Evolutionary conservation across 176 grass and related monocot genomes (phyloP), one percentile per base, ranked within the genome.

Genomic region (Phoenix roebelenii): DNA sequence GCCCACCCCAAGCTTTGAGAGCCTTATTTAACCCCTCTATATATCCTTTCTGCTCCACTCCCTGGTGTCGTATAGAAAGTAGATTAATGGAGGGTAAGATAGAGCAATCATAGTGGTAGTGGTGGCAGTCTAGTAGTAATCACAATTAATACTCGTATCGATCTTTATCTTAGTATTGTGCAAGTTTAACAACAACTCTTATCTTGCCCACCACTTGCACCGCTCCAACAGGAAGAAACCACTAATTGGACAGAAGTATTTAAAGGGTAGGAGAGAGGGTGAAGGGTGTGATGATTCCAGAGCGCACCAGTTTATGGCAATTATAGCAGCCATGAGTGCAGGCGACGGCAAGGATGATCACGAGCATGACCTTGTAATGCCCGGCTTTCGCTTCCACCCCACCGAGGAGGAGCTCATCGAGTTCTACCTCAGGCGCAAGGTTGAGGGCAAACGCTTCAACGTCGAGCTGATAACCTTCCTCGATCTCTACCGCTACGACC

Each of bases 381-480:
- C 93, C 9, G 93, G 93, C 9, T 98, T 98, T 67, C 79, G 93
- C 54, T 98, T 98, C 77, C 93, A 98, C 76, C 93, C 93, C 7
- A 98, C 93, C 19, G 93, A 98, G 77, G 93, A 98, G 81, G 93
- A 98, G 85, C 74, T 98, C 32, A 98, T 98, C 85, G 93, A 98
- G 25, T 98, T 98, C 81, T 98, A 98, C 74, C 85, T 99, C 71
- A 60, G 88, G 1, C 78, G 94, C 17, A 99, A 89, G 79, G 87
- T 99, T 51, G 94, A 99, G 57, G 94, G 94, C 68, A 93, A 86
- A 67, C 82, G 78, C 77, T 93, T 99, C 94, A 93, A 99, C 67
- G 74, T 93, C 54, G 94, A 99, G 50, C 79, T 99, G 67, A 99
- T 99, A 70, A 81, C 82, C 65, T 85, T 89, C 83, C 74, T 99